Conservation (phyloP, 1,284 basidiomycete species). For the Sphaerobolus stellatus region DNA sequence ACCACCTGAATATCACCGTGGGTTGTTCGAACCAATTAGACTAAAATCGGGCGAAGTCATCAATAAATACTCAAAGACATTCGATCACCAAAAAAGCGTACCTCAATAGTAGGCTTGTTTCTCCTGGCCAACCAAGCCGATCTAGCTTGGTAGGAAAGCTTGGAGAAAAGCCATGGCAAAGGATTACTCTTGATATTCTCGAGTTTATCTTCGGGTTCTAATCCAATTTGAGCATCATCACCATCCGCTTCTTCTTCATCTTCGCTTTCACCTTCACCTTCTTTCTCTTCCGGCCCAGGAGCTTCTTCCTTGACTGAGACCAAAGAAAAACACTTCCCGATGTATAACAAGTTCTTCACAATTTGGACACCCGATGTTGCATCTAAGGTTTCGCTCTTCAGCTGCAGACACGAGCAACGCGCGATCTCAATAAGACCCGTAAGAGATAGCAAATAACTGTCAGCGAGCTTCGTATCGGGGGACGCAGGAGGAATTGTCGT, state of each 20-base stretch:
- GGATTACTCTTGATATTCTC: constrained; percentile 48
- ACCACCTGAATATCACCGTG: constrained; percentile 84
- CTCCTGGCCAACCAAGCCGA: constrained; percentile 70
- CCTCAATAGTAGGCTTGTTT: constrained; percentile 48
- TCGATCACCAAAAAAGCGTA: constrained; percentile 33
- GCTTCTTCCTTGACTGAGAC: constrained; percentile 37
- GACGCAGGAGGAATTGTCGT: constrained; percentile 44
- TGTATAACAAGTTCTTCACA: constrained; percentile 92
- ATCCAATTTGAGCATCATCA: constrained; percentile 29
- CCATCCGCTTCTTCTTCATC: constrained; percentile 23
- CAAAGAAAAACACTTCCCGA: constrained; percentile 81
- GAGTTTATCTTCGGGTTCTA: constrained; percentile 26
- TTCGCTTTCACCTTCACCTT: constrained; percentile 33
- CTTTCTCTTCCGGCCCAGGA: constrained; percentile 32
- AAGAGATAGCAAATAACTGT: constrained; percentile 49
- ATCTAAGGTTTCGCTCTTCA: constrained; percentile 82
- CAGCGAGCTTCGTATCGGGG: constrained; percentile 30
- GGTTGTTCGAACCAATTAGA: constrained; percentile 79
- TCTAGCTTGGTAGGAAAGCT: constrained; percentile 84
- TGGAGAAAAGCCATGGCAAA: constrained; percentile 91
- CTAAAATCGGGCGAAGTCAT: constrained; percentile 29
- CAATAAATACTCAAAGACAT: constrained; percentile 4
- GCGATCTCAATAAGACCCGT: constrained; percentile 69
- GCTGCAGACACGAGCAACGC: constrained; percentile 73
- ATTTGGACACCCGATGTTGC: constrained; percentile 78